A percentile compares a stretch with the other conserved stretches of the same genome.
Conservation (phyloP, 1,139 yeast species). For the Suzukiozyma palmioleophila region DNA sequence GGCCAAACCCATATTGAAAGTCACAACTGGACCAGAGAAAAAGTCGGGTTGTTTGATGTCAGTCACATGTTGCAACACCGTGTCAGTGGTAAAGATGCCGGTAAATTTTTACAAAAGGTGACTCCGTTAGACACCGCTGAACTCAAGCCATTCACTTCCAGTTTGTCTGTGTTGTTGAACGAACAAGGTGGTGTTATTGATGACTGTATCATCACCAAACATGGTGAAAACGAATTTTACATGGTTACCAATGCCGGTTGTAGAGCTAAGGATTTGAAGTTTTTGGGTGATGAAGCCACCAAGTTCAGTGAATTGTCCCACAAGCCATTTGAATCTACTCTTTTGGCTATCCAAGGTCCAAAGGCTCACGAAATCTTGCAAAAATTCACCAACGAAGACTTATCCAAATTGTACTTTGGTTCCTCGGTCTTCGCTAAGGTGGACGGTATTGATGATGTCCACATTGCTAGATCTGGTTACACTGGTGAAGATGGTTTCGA, state of each 20-base stretch:
- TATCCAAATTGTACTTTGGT: conserved; percentile 70
- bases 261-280: conserved; percentile 70
- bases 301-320: conserved; percentile 51
- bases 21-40: conserved; percentile 86
- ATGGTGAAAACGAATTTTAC: conserved; percentile 70
- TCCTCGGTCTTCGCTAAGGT: conserved; percentile 55
- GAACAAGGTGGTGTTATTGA: conserved; percentile 80
- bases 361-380: conserved; percentile 63
- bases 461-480: conserved; percentile 90
- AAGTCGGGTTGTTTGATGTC: conserved; percentile 91
- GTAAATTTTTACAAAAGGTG: conserved; percentile 66
- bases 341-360: conserved; percentile 93
- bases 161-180: conserved; percentile 76
- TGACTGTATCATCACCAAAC: conserved; percentile 88
- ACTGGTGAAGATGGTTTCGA: conserved; percentile 99
- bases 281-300: conserved; percentile 50
- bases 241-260: conserved; percentile 98
- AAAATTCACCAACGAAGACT: conserved; percentile 55
- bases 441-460: conserved; percentile 45
- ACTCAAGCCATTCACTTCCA: conserved; percentile 56
- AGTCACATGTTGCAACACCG: conserved; percentile 95
- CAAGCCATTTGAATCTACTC: conserved; percentile 64
- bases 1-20: conserved; percentile 86
- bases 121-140: conserved; percentile 77
- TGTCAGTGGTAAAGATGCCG: conserved; percentile 63